A percentile compares a stretch with the other conserved stretches of the same genome.
These are phyloP conservation scores for Colletotrichum tropicicola DNA, from an alignment of 2,329 filamentous ascomycete species.

Conservation along the genomic window DNA sequence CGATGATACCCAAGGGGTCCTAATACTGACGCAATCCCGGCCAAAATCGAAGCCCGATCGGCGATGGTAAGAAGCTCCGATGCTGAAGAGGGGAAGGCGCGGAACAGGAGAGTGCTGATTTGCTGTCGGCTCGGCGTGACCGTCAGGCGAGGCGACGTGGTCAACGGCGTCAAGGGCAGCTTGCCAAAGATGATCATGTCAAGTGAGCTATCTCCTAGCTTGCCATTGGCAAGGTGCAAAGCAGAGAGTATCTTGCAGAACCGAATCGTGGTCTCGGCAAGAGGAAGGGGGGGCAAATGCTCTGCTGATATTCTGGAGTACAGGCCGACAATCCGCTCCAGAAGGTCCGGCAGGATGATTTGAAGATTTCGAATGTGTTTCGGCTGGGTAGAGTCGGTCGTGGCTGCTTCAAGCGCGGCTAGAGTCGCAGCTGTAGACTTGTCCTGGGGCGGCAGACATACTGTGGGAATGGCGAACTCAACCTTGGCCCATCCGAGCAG, in stretches of 20 bases:
- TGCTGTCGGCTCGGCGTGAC: slow-evolving; percentile 67
- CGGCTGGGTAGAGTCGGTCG: slow-evolving; percentile 55
- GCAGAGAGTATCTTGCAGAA: slow-evolving; percentile 76
- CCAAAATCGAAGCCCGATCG: slow-evolving; percentile 81
- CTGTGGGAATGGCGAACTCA: slow-evolving; percentile 78
- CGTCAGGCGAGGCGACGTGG: slow-evolving; percentile 63
- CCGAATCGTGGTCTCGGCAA: slow-evolving; percentile 78
- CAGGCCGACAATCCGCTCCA: slow-evolving; percentile 78
- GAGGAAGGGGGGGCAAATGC: slow-evolving; percentile 74
- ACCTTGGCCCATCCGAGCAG: slow-evolving; percentile 85
- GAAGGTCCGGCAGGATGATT: slow-evolving; percentile 73
- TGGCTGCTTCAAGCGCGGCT: slow-evolving; percentile 35
- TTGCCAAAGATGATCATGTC: slow-evolving; percentile 72
- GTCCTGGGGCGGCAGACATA: slow-evolving; percentile 63
- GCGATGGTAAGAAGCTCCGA: slow-evolving; percentile 75
- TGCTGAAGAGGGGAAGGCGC: slow-evolving; percentile 73
- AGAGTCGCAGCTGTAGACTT: slow-evolving; percentile 41
- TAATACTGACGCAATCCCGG: slow-evolving; percentile 88
- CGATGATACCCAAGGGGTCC: slow-evolving; percentile 81
- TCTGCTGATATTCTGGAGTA: slow-evolving; percentile 78
- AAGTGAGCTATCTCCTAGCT: slow-evolving; percentile 67
- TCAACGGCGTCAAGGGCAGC: slow-evolving; percentile 58
- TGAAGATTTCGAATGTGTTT: slow-evolving; percentile 64
- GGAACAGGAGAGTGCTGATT: slow-evolving; percentile 72
- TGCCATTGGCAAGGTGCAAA: slow-evolving; percentile 72